Conservation (phyloP, 768 basidiomycete species). For the Xerocomus brunneocitrinus region DNA sequence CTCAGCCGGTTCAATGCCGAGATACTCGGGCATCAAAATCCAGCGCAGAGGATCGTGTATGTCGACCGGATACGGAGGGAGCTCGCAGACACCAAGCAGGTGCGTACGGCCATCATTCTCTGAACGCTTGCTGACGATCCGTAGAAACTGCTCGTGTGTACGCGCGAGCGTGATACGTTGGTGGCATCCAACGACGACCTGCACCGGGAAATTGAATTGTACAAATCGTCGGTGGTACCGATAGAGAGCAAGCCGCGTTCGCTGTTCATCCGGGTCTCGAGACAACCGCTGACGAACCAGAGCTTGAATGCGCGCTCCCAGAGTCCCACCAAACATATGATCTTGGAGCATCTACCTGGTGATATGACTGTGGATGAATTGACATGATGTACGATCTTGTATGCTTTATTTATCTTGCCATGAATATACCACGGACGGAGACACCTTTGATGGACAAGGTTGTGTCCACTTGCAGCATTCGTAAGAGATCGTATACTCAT, state of each 20-base stretch:
- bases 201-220: conserved; percentile 52
- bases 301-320: conserved; percentile 32
- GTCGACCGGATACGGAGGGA: conserved; percentile 81
- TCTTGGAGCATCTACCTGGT: conserved; percentile 34
- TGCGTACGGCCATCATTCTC: conserved; percentile 32
- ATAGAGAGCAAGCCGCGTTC: conserved; percentile 50
- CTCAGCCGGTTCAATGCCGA: conserved; percentile 82
- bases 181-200: conserved; percentile 43
- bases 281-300: conserved; percentile 45
- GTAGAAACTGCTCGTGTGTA: conserved; percentile 47
- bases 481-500: too few relatives aligned
- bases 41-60: conserved; percentile 81
- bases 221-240: conserved; percentile 53
- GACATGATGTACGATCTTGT: conserved; percentile 19
- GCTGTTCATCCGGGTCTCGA: conserved; percentile 40
- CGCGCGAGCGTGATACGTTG: conserved; percentile 47
- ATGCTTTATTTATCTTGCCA: conserved; percentile 15
- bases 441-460: too few relatives aligned
- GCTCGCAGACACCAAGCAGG: conserved; percentile 76
- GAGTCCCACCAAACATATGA: conserved; percentile 14
- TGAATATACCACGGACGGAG: conserved; percentile 1
- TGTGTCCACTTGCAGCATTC: too few relatives aligned
- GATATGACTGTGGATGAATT: conserved; percentile 53
- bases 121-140: neutral
- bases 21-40: conserved; percentile 80